Evolutionary conservation across 345 rosid species (phyloP).

Genomic region (Combretum micranthum): DNA sequence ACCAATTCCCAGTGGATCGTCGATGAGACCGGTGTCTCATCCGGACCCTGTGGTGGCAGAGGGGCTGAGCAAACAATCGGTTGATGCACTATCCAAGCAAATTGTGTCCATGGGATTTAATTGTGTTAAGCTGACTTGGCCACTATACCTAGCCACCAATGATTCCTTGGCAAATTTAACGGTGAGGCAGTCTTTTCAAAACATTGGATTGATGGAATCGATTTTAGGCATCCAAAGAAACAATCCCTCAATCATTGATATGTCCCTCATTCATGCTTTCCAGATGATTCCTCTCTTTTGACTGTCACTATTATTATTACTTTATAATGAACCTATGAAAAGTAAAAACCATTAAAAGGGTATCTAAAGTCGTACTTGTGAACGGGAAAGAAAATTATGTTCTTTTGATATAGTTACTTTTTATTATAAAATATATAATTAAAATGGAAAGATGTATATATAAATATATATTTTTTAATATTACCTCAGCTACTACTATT

Average conservation of each 20-base stretch:
- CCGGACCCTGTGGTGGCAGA: constrained; percentile 63
- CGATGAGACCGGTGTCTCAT: constrained; percentile 48
- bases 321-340: not conserved
- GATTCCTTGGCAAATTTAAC: constrained; percentile 48
- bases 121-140: constrained; percentile 78
- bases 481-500: too few species aligned
- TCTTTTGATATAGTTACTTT: too few species aligned
- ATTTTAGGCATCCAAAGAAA: constrained; percentile 60
- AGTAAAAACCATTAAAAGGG: too few species aligned
- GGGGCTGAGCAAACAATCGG: constrained; percentile 70
- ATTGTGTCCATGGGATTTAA: constrained; percentile 52
- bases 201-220: constrained; percentile 51
- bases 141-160: constrained; percentile 51
- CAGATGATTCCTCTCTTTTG: constrained; percentile 37
- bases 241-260: constrained; percentile 79
- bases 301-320: not conserved
- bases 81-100: constrained; percentile 29
- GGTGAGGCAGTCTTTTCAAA: constrained; percentile 66
- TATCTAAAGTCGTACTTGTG: too few species aligned
- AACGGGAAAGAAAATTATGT: too few species aligned
- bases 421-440: too few species aligned
- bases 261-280: constrained; percentile 65
- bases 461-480: too few species aligned
- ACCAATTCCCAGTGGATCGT: constrained; percentile 58
- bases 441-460: too few species aligned